Evolutionary conservation across 768 basidiomycete genomes (phyloP), one percentile per base, ranked within the genome.

Genomic region (Chalciporus piperatus): DNA sequence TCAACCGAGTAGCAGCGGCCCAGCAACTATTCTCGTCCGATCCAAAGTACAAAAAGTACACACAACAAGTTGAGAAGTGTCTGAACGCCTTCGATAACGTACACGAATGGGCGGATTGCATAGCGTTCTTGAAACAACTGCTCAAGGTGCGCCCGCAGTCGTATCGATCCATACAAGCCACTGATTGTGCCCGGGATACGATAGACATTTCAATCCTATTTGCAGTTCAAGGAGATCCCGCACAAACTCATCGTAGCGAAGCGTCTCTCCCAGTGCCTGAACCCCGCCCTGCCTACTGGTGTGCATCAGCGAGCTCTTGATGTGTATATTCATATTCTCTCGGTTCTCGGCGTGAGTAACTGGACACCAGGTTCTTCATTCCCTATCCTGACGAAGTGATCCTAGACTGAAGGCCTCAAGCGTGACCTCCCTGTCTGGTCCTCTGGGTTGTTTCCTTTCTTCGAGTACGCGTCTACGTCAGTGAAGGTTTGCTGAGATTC

Each of bases 21-120:
- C 76, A 80, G 35, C 81, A 82, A 49, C 64, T 74, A 13, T 84
- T 83, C 61, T 79, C 83, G 23, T 81, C 85, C 9, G 95, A 98
- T 74, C 89, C 92, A 13, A 95, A 94, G 68, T 97, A 84, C 74
- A 92, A 90, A 75, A 97, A 97, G 72, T 98, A 93, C 71, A 76
- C 85, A 1, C 84, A 87, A 49, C 89, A 92, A 61, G 91, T 99
- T 43, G 97, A 99, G 67, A 88, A 87, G 71, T 92, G 90, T 59
- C 76, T 99, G 42, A 87, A 85, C 55, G 86, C 92, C 2, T 98
- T 99, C 63, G 94, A 97, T 64, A 91, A 84, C 63, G 92, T 97
- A 52, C 92, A 96, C 51, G 97, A 99, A 74, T 99, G 97, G 97
- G 95, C 97, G 53, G 97, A 99, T 73, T 98, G 94, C 68, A 98